Base-by-base conservation (phyloP, 208 protist genomes). In the Acanthamoeba royreba region DNA sequence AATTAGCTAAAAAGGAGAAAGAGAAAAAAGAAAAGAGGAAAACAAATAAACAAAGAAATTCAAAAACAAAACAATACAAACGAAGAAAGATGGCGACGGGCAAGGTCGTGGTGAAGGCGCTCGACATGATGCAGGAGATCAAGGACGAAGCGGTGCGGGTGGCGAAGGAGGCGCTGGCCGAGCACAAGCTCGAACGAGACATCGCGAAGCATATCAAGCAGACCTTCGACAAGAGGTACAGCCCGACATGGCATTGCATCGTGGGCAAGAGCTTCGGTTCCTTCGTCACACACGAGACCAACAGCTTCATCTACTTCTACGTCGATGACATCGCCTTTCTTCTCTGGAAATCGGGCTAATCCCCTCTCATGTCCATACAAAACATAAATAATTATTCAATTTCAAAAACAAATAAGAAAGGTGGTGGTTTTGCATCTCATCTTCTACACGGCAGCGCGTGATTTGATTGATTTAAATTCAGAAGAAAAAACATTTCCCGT, bases 221-320 rank as follows among this genome's bases (percentile, higher is more conserved):
- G 98, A 72, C 92, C 92, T 99, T 99, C 96, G 99, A 99, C 95
- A 99, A 99, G 96, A 99, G 99, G 96, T 99, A 99, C 97, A 98
- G 99, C 96, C 99, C 99, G n/a, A 99, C 99, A n/a, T 99, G 99
- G 99, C 99, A 99, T 97, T 99, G 99, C 97, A 99, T 99, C 95
- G 99, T 99, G 31, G 99, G 99, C 86, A 98, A 99, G 92, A 99
- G 99, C 98, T 99, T 99, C 97, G 99, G 99, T 93, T 99, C 99
- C 92, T 99, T 99, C 96, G 99, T 99, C 47, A 99, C 99, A 11
- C 99, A 99, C 96, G 99, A 99, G 96, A 99, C 99, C 8, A 99
- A 99, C 95, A 95, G 98, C 90, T 99, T 99, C 96, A 98, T 99
- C 93, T 99, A 99, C 97, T 99, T 99, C 97, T 99, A 99, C 96